Conservation (phyloP, 2,329 filamentous ascomycete genomes). For the Aspergillus neoniger region DNA sequence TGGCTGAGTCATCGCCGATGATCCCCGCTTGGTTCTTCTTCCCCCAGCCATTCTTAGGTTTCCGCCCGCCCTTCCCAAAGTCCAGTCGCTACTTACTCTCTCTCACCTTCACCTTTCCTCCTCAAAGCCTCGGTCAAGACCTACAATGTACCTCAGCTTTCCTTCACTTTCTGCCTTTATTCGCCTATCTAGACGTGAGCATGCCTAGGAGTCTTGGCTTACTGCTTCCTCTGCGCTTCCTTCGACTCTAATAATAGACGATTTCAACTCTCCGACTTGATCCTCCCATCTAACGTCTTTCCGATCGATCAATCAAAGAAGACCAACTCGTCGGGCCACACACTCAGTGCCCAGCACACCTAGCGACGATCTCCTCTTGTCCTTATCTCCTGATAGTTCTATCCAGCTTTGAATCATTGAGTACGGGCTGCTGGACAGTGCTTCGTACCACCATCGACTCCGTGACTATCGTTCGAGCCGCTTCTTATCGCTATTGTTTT, state of each 20-base stretch:
- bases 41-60: conserved; percentile 10
- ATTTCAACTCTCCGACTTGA: conserved; percentile 7
- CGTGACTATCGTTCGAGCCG: conserved; percentile 15
- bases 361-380: neutral
- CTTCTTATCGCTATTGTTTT: conserved; percentile 24
- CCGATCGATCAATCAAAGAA: conserved; percentile 3
- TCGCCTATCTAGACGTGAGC: conserved; percentile 23
- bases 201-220: conserved; percentile 19
- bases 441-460: conserved; percentile 25
- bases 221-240: conserved; percentile 15
- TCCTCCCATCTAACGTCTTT: conserved; percentile 13
- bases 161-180: conserved; percentile 11
- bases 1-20: conserved; percentile 28
- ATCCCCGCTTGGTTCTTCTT: conserved; percentile 22
- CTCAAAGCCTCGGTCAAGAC: conserved; percentile 5
- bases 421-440: conserved; percentile 39
- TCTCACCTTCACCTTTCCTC: neutral
- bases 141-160: conserved; percentile 16
- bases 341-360: neutral
- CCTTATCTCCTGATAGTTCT: conserved; percentile 15
- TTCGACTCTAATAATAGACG: conserved; percentile 23
- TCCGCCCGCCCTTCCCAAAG: conserved; percentile 9
- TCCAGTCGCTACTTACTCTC: conserved; percentile 4
- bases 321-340: conserved; percentile 6
- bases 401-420: conserved; percentile 27